These are phyloP conservation scores for Lachancea thermotolerans DNA, from an alignment of 805 yeast species.

Conservation along the genomic window DNA sequence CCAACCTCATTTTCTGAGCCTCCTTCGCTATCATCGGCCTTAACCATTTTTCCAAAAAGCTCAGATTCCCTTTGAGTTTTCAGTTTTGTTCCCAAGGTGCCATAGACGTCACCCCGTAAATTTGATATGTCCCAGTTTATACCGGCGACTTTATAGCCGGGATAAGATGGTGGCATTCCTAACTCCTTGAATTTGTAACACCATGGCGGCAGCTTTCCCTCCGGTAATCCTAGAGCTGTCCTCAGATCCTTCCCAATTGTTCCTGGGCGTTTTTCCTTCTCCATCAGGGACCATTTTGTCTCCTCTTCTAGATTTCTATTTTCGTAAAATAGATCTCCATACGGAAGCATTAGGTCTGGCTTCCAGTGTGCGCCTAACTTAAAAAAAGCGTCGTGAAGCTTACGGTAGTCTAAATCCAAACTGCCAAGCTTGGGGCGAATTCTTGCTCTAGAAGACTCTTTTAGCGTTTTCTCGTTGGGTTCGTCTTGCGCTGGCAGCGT, in stretches of 20 bases:
- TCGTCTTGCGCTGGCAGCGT: constrained; percentile 27
- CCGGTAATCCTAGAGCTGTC: constrained; percentile 61
- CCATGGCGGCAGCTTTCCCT: constrained; percentile 72
- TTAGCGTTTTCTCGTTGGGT: constrained; percentile 44
- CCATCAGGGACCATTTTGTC: constrained; percentile 27
- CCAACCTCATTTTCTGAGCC: constrained; percentile 9
- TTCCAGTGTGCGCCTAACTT: constrained; percentile 56
- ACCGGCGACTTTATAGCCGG: constrained; percentile 53
- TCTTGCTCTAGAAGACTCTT: constrained; percentile 70
- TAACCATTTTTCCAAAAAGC: constrained; percentile 4
- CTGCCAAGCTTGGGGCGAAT: constrained; percentile 87
- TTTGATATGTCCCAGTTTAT: constrained; percentile 37
- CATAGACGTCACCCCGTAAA: constrained; percentile 33
- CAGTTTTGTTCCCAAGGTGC: constrained; percentile 8
- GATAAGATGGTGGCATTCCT: constrained; percentile 85
- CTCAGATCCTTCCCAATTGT: constrained; percentile 52
- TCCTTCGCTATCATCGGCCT: not conserved
- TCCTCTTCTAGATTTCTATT: constrained; percentile 55
- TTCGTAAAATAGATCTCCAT: constrained; percentile 77
- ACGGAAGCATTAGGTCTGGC: constrained; percentile 52
- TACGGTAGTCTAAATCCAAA: constrained; percentile 78
- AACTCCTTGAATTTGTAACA: constrained; percentile 52
- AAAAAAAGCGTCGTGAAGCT: constrained; percentile 80
- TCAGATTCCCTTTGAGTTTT: not conserved
- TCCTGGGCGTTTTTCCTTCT: constrained; percentile 56